phyloP scores from a whole-genome alignment of 164 flowering plant genomes.

The Nymphaea thermarum region DNA sequence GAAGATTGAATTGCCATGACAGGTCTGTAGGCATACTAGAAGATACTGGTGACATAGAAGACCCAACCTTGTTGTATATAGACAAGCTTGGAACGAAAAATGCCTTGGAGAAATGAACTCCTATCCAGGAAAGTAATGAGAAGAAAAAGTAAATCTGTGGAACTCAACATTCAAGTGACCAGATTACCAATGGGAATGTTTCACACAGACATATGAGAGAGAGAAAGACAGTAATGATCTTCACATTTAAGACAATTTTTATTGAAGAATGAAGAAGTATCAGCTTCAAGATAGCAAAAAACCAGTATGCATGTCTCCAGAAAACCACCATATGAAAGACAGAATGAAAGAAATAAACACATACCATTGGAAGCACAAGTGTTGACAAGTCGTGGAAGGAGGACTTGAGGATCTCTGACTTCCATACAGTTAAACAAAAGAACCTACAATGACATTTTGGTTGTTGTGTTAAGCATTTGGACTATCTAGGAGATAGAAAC shows the following conservation, averaged over 20 bases:
- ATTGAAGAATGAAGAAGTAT: background rate
- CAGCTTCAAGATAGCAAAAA: background rate
- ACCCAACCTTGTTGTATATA: slow-evolving; percentile 64
- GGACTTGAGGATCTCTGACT: slow-evolving; percentile 62
- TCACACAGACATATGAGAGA: too few relatives aligned
- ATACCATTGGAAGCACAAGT: slow-evolving; percentile 77
- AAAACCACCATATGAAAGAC: background rate
- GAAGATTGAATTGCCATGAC: slow-evolving; percentile 73
- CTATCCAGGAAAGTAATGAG: slow-evolving; percentile 19
- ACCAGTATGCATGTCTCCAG: background rate
- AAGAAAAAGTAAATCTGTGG: too few relatives aligned
- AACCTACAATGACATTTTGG: slow-evolving; percentile 23
- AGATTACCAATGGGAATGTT: too few relatives aligned
- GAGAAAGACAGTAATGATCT: too few relatives aligned
- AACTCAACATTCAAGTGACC: too few relatives aligned
- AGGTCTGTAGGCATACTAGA: slow-evolving; percentile 33
- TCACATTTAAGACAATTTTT: background rate
- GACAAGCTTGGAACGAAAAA: slow-evolving; percentile 81
- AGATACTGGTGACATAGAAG: slow-evolving; percentile 36
- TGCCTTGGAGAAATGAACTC: slow-evolving; percentile 62
- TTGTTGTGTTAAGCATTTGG: background rate
- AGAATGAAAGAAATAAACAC: background rate
- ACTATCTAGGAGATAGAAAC: background rate
- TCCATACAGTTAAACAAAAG: slow-evolving; percentile 88
- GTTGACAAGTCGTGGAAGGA: slow-evolving; percentile 57